These are phyloP conservation scores for Suillus occidentalis DNA, from an alignment of 768 basidiomycete genomes.

Conservation along the genomic window DNA sequence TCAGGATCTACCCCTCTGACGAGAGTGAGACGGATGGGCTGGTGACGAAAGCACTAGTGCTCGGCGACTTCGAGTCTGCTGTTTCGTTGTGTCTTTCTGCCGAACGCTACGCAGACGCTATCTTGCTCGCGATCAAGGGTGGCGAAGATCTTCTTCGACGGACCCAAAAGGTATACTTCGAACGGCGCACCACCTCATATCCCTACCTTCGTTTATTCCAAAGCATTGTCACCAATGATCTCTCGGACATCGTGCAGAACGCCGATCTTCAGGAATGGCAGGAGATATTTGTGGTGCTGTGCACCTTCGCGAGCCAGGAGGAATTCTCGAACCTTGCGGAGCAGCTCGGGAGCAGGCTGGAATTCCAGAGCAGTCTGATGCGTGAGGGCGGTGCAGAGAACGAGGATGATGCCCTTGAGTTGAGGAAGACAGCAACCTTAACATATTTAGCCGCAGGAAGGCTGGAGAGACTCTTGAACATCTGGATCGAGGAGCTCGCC, in stretches of 20 bases:
- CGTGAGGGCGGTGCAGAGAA: conserved; percentile 45
- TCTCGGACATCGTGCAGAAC: conserved; percentile 93
- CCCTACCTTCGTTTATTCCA: conserved; percentile 95
- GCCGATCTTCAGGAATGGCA: conserved; percentile 94
- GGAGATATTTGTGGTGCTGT: conserved; percentile 94
- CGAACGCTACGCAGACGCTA: conserved; percentile 91
- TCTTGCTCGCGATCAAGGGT: conserved; percentile 89
- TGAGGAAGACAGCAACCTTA: conserved; percentile 85
- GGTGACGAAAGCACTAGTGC: conserved; percentile 88
- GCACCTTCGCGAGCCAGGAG: conserved; percentile 85
- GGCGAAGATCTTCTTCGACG: conserved; percentile 82
- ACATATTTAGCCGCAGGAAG: conserved; percentile 92
- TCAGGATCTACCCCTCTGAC: conserved; percentile 86
- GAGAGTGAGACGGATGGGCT: conserved; percentile 87
- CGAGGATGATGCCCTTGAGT: conserved; percentile 36
- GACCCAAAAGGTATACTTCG: conserved; percentile 94
- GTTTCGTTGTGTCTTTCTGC: conserved; percentile 88
- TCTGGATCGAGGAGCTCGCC: conserved; percentile 87
- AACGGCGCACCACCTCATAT: conserved; percentile 66
- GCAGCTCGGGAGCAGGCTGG: conserved; percentile 87
- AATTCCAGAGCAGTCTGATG: conserved; percentile 73
- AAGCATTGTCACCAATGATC: conserved; percentile 88
- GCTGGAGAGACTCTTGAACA: conserved; percentile 82
- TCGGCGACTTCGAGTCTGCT: conserved; percentile 94
- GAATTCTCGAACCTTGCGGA: conserved; percentile 89